Evolutionary conservation across 352 stramenopile species (phyloP).

Genomic region (Phytophthora fragariaefolia): DNA sequence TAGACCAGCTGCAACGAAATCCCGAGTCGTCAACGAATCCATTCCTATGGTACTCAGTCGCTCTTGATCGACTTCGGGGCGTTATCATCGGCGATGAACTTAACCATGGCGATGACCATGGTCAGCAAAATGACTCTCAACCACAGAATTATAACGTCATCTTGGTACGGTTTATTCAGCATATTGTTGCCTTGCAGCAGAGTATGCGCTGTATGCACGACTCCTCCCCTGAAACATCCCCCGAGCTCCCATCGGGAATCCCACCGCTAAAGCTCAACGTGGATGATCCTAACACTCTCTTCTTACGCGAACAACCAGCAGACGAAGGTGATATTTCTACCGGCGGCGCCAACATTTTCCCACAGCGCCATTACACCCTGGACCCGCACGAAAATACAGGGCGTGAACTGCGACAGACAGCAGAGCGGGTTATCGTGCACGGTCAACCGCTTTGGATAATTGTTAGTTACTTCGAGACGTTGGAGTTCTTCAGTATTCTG

Average conservation of each 20-base stretch:
- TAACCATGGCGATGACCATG: neutral
- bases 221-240: conserved; percentile 6
- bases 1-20: conserved; percentile 8
- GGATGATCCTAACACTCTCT: conserved; percentile 44
- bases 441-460: conserved; percentile 49
- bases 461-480: conserved; percentile 53
- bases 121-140: neutral
- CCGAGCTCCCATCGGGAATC: conserved; percentile 45
- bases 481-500: conserved; percentile 50
- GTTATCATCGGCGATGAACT: conserved; percentile 37
- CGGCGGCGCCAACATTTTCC: conserved; percentile 56
- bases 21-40: neutral
- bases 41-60: conserved; percentile 47
- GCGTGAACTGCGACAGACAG: conserved; percentile 47
- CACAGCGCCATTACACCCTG: neutral
- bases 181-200: conserved; percentile 38
- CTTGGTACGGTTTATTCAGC: conserved; percentile 39
- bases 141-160: conserved; percentile 18
- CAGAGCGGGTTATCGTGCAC: conserved; percentile 33
- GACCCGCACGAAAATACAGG: conserved; percentile 15
- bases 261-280: conserved; percentile 46
- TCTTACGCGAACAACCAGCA: conserved; percentile 37
- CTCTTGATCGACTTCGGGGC: conserved; percentile 52
- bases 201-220: conserved; percentile 19
- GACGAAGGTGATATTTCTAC: conserved; percentile 50